Percentiles rank a stretch among this genome's conserved stretches.
Conservation (phyloP, 331 rosid species). For the Pyracantha coccinea region DNA sequence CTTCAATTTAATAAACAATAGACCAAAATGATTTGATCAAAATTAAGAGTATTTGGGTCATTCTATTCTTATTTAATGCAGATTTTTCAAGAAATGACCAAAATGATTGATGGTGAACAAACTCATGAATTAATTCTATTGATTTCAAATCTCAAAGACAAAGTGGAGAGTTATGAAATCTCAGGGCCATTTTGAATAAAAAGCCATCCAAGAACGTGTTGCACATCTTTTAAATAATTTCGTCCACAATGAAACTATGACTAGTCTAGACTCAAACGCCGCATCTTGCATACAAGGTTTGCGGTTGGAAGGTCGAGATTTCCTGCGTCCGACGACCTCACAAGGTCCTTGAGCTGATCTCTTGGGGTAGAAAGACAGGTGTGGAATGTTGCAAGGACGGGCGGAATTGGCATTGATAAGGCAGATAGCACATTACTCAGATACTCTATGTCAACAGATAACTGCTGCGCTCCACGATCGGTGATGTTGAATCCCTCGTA, state of each 20-base stretch:
- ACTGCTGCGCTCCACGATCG: slow-evolving; percentile 88
- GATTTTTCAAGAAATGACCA: no score
- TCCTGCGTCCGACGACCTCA: slow-evolving; percentile 55
- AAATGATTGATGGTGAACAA: no score
- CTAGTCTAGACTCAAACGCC: slow-evolving; percentile 63
- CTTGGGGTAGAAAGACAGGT: slow-evolving; percentile 69
- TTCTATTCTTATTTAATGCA: no score
- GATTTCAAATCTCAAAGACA: no score
- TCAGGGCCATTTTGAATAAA: no score
- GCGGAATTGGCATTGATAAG: slow-evolving; percentile 81
- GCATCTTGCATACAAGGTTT: slow-evolving; percentile 87
- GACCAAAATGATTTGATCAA: no score
- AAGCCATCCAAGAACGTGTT: neutral
- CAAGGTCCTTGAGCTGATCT: slow-evolving; percentile 68
- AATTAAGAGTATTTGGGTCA: no score
- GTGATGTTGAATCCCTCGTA: slow-evolving; percentile 86
- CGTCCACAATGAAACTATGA: neutral
- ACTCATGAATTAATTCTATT: no score
- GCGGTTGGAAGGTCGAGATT: slow-evolving; percentile 75
- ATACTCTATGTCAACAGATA: slow-evolving; percentile 87
- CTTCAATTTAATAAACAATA: no score
- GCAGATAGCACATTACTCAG: slow-evolving; percentile 92
- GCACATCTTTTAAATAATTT: neutral
- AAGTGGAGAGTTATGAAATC: no score
- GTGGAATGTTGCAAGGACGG: slow-evolving; percentile 68